Evolutionary conservation across 2,329 filamentous ascomycete species (phyloP).

Genomic region (Nigrospora oryzae): DNA sequence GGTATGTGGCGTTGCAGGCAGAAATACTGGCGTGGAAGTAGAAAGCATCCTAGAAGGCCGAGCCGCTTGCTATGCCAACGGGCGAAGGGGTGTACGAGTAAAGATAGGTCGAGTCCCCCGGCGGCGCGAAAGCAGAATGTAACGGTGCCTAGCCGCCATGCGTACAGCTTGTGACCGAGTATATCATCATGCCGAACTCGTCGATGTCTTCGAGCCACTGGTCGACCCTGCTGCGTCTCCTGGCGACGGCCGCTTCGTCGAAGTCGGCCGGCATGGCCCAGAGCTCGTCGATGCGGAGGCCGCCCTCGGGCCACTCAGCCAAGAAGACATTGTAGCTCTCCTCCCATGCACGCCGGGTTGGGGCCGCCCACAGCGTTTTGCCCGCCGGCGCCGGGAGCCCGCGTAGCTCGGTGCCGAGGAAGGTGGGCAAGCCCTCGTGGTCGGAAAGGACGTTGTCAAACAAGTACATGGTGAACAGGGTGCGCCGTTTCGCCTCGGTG

Average conservation of each 20-base stretch:
- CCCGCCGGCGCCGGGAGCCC: slow-evolving; percentile 31
- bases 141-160: slow-evolving; percentile 21
- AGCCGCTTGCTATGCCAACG: no score
- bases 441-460: slow-evolving; percentile 40
- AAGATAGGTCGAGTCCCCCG: no score
- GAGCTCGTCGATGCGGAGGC: slow-evolving; percentile 39
- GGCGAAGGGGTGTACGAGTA: no score
- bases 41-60: not conserved
- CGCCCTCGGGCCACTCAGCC: slow-evolving; percentile 29
- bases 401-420: slow-evolving; percentile 37
- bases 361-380: slow-evolving; percentile 33
- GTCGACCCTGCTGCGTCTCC: slow-evolving; percentile 30
- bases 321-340: slow-evolving; percentile 31
- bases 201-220: slow-evolving; percentile 41
- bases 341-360: slow-evolving; percentile 29
- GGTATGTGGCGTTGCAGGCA: slow-evolving; percentile 23
- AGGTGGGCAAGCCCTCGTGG: slow-evolving; percentile 33
- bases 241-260: slow-evolving; percentile 17
- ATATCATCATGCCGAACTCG: slow-evolving; percentile 46
- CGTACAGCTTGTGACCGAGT: slow-evolving; percentile 36
- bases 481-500: slow-evolving; percentile 41
- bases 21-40: slow-evolving; percentile 33
- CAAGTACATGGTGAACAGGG: slow-evolving; percentile 42
- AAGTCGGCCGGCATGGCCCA: slow-evolving; percentile 31
- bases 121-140: not conserved